Evolutionary conservation across 805 yeast species (phyloP).

Genomic region (Metahyphopichia silvanorum): DNA sequence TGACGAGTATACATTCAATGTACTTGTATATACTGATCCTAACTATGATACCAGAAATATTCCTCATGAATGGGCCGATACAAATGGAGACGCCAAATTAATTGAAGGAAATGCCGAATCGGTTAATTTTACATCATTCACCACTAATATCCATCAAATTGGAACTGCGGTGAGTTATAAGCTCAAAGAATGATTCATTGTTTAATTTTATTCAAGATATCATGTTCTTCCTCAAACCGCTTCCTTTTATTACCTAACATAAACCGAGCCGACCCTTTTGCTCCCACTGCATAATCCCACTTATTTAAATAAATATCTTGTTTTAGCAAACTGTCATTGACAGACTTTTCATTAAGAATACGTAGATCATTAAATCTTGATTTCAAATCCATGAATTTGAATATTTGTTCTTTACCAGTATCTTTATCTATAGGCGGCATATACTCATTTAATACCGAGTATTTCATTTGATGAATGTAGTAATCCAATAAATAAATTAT

Average conservation of each 20-base stretch:
- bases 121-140: slow-evolving; percentile 67
- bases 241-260: slow-evolving; percentile 49
- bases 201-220: slow-evolving; percentile 5
- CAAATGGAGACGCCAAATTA: slow-evolving; percentile 53
- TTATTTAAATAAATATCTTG: slow-evolving; percentile 46
- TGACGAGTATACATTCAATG: slow-evolving; percentile 70
- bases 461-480: slow-evolving; percentile 55
- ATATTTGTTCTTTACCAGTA: slow-evolving; percentile 45
- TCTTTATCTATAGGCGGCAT: slow-evolving; percentile 32
- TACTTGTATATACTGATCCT: slow-evolving; percentile 77
- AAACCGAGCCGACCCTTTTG: slow-evolving; percentile 46
- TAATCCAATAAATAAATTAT: slow-evolving; percentile 57
- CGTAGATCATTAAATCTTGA: slow-evolving; percentile 39
- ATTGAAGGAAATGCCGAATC: slow-evolving; percentile 56
- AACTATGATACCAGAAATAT: slow-evolving; percentile 46
- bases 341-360: slow-evolving; percentile 28
- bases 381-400: slow-evolving; percentile 44
- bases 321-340: slow-evolving; percentile 23
- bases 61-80: slow-evolving; percentile 84
- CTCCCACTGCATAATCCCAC: slow-evolving; percentile 40
- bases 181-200: slow-evolving; percentile 14
- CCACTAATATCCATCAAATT: slow-evolving; percentile 65
- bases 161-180: slow-evolving; percentile 70
- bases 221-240: slow-evolving; percentile 41
- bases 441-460: slow-evolving; percentile 46